These are phyloP conservation scores for Populus euphratica DNA, from an alignment of 345 rosid genomes.

Conservation along the genomic window DNA sequence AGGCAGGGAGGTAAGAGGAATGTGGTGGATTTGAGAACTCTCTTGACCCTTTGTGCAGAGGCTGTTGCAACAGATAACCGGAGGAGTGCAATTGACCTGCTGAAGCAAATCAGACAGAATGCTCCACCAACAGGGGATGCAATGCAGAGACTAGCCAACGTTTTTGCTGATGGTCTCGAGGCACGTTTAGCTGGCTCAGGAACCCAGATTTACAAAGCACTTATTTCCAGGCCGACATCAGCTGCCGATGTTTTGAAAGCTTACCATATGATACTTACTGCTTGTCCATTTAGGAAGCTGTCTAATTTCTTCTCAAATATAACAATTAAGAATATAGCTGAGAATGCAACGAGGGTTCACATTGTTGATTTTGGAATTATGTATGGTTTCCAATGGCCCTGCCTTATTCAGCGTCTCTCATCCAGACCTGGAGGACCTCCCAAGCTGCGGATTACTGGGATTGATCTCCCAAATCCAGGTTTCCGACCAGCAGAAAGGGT, in stretches of 20 bases:
- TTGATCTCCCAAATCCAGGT: constrained; percentile 56
- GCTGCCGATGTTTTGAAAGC: constrained; percentile 38
- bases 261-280: constrained; percentile 33
- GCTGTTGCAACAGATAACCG: constrained; percentile 34
- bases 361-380: constrained; percentile 54
- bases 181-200: constrained; percentile 35
- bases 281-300: constrained; percentile 39
- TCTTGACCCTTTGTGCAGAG: constrained; percentile 40
- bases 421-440: constrained; percentile 53
- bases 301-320: constrained; percentile 37
- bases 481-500: constrained; percentile 48
- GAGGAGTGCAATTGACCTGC: constrained; percentile 29
- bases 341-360: constrained; percentile 38
- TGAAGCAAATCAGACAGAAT: constrained; percentile 36
- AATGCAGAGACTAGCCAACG: constrained; percentile 28
- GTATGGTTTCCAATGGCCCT: constrained; percentile 62
- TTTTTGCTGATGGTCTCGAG: constrained; percentile 34
- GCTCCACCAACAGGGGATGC: constrained; percentile 33
- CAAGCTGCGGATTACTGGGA: constrained; percentile 46
- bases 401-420: constrained; percentile 51
- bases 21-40: constrained; percentile 43
- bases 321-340: constrained; percentile 33
- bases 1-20: constrained; percentile 28
- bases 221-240: constrained; percentile 17
- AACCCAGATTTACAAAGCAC: constrained; percentile 26